Evolutionary conservation across 352 stramenopile genomes (phyloP).

Genomic region (Globisporangium emineosum): DNA sequence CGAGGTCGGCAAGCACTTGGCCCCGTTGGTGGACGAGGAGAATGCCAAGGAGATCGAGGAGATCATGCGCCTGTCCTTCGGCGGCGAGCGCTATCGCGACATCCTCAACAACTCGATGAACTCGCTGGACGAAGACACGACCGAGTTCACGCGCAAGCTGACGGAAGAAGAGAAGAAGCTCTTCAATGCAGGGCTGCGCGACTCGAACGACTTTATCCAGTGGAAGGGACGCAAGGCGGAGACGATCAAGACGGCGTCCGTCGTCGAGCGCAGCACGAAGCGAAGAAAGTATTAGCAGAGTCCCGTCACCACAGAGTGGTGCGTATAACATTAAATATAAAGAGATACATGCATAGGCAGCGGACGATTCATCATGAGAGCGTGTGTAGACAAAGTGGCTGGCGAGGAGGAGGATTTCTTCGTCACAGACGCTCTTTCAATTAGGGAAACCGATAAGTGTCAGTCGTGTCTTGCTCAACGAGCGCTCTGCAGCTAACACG

Average conservation of each 20-base stretch:
- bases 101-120: conserved; percentile 86
- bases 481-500: too few relatives aligned
- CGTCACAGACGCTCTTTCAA: too few relatives aligned
- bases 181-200: conserved; percentile 56
- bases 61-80: conserved; percentile 74
- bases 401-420: too few relatives aligned
- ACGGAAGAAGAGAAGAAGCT: conserved; percentile 35
- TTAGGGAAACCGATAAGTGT: too few relatives aligned
- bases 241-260: conserved; percentile 48
- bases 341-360: neutral
- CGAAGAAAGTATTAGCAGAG: conserved; percentile 37
- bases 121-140: conserved; percentile 79
- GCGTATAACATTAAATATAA: neutral
- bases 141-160: conserved; percentile 59
- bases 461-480: too few relatives aligned
- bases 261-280: conserved; percentile 62
- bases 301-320: neutral
- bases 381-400: too few relatives aligned
- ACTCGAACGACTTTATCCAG: conserved; percentile 70
- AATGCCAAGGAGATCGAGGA: conserved; percentile 63
- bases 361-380: too few relatives aligned
- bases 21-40: conserved; percentile 46
- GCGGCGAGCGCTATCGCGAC: conserved; percentile 69
- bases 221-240: conserved; percentile 78
- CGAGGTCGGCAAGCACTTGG: conserved; percentile 57